These are phyloP conservation scores for Hyaloscypha variabilis DNA, from an alignment of 495 filamentous ascomycete genomes.

Conservation along the genomic window DNA sequence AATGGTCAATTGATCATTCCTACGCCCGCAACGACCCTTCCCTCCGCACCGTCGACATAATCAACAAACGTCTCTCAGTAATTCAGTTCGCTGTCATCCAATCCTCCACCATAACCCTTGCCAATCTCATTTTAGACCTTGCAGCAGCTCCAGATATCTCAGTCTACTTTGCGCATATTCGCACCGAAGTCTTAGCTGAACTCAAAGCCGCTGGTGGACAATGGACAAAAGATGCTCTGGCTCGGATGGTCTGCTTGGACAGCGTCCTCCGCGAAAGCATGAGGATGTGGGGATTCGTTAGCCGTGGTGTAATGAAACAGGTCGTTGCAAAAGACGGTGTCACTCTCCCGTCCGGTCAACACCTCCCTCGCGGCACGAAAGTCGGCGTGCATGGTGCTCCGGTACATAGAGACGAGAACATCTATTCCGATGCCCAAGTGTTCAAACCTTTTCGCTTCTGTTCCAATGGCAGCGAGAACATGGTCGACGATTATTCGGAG, in stretches of 20 bases:
- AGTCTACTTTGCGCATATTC: conserved; percentile 6
- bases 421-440: conserved; percentile 37
- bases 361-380: conserved; percentile 38
- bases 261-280: conserved; percentile 45
- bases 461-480: not conserved
- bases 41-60: conserved; percentile 33
- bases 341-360: conserved; percentile 38
- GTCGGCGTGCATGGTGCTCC: conserved; percentile 41
- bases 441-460: conserved; percentile 45
- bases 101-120: conserved; percentile 48
- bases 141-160: not conserved
- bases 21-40: conserved; percentile 31
- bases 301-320: conserved; percentile 41
- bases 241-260: conserved; percentile 45
- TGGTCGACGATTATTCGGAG: not conserved
- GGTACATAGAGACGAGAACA: conserved; percentile 41
- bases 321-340: conserved; percentile 42
- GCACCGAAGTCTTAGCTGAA: conserved; percentile 9
- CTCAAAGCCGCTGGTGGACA: conserved; percentile 9
- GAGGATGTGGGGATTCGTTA: conserved; percentile 42
- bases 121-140: conserved; percentile 45
- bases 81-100: conserved; percentile 52
- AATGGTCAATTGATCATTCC: conserved; percentile 41
- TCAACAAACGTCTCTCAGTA: conserved; percentile 40
- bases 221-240: conserved; percentile 47